phyloP scores from a whole-genome alignment of 495 filamentous ascomycete genomes.

The Parmelia sp. region DNA sequence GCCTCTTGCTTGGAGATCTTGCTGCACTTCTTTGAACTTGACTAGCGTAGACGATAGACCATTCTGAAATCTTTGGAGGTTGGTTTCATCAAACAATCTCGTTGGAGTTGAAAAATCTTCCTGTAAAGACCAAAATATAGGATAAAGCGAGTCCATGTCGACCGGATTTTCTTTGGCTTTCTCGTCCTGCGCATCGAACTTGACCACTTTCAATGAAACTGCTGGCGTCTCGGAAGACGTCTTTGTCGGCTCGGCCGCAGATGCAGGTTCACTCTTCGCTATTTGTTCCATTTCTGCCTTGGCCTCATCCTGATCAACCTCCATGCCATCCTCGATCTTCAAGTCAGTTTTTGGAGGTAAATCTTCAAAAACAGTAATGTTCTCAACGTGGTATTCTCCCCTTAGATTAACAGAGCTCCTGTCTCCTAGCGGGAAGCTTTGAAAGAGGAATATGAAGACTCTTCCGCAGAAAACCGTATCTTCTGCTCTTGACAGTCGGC shows the following conservation, averaged over 20 bases:
- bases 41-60: conserved; percentile 71
- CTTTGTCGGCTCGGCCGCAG: conserved; percentile 32
- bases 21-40: conserved; percentile 72
- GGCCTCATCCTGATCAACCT: conserved; percentile 43
- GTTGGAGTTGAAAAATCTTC: conserved; percentile 86
- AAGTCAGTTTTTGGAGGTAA: conserved; percentile 2
- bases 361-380: conserved; percentile 81
- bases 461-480: conserved; percentile 96
- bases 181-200: conserved; percentile 44
- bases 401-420: conserved; percentile 94
- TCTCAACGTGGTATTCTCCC: conserved; percentile 93
- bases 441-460: conserved; percentile 96
- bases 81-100: conserved; percentile 61
- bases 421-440: conserved; percentile 92
- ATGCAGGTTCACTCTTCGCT: conserved; percentile 24
- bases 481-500: conserved; percentile 83
- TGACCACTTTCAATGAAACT: conserved; percentile 42
- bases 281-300: conserved; percentile 24
- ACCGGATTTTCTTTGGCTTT: conserved; percentile 39
- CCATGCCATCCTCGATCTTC: conserved; percentile 38
- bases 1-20: conserved; percentile 49
- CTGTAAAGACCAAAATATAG: conserved; percentile 91
- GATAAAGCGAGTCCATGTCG: conserved; percentile 71
- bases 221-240: conserved; percentile 27
- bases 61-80: conserved; percentile 68